Evolutionary conservation across 2,329 filamentous ascomycete genomes (phyloP).

Genomic region (Pestalotiopsis sp.): DNA sequence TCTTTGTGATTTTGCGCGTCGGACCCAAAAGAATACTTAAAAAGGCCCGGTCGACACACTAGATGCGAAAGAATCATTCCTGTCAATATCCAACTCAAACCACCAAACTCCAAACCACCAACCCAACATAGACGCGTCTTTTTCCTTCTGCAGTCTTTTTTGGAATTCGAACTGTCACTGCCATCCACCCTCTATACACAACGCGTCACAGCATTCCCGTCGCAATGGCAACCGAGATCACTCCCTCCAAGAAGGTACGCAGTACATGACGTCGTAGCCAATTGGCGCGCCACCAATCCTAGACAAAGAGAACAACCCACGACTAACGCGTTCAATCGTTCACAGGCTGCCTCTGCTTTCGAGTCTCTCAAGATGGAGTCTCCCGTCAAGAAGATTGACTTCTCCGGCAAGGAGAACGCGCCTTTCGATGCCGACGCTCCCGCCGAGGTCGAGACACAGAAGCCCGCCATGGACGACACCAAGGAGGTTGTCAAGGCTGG

Average conservation of each 20-base stretch:
- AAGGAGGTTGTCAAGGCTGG: conserved; percentile 41
- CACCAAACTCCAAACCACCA: background rate
- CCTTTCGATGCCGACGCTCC: conserved; percentile 54
- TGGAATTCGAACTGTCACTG: background rate
- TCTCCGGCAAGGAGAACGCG: conserved; percentile 84
- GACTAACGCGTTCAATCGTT: conserved; percentile 23
- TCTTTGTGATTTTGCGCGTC: conserved; percentile 12
- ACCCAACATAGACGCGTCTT: conserved; percentile 2
- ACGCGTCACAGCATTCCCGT: conserved; percentile 20
- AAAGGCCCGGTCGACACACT: conserved; percentile 11
- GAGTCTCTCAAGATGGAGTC: conserved; percentile 92
- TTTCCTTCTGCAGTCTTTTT: conserved; percentile 1
- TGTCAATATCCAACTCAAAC: conserved; percentile 10
- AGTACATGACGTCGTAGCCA: conserved; percentile 35
- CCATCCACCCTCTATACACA: conserved; percentile 20
- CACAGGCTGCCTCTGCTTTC: conserved; percentile 82
- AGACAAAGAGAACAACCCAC: conserved; percentile 20
- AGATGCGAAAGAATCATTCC: conserved; percentile 9
- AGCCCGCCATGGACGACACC: conserved; percentile 52
- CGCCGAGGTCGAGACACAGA: conserved; percentile 63
- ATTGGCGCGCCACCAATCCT: conserved; percentile 12
- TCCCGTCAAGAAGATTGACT: conserved; percentile 86
- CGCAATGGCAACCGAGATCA: conserved; percentile 76
- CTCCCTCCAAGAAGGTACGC: conserved; percentile 60
- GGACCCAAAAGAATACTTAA: conserved; percentile 5